Percentiles rank a stretch among this genome's conserved stretches.
These are phyloP conservation scores for Conticribra guillardii DNA, from an alignment of 108 stramenopile species.

Conservation along the genomic window DNA sequence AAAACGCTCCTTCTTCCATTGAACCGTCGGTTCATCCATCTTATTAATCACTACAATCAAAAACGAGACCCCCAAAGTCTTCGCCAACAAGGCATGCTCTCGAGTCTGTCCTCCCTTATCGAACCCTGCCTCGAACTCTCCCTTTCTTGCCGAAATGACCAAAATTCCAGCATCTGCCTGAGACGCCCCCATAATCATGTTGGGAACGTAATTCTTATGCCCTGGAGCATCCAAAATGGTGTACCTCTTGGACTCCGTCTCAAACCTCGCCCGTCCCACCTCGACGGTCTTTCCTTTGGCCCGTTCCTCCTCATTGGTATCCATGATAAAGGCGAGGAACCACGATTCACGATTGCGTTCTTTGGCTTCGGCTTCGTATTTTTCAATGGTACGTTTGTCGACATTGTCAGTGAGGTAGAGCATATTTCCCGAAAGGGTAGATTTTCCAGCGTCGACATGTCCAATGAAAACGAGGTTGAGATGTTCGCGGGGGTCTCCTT, in stretches of 20 bases:
- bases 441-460: slow-evolving; percentile 99
- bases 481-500: slow-evolving; percentile 98
- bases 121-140: slow-evolving; percentile 99
- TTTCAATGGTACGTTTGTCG: slow-evolving; percentile 99
- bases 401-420: slow-evolving; percentile 98
- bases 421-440: slow-evolving; percentile 97
- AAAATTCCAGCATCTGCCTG: slow-evolving; percentile 98
- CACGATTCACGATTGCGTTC: slow-evolving; percentile 99
- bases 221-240: slow-evolving; percentile 99
- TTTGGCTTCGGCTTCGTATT: slow-evolving; percentile 98
- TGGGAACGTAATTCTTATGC: slow-evolving; percentile 99
- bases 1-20: slow-evolving; percentile 94
- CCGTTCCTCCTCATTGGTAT: slow-evolving; percentile 99
- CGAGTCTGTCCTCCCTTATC: slow-evolving; percentile 99
- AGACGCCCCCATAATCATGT: slow-evolving; percentile 99
- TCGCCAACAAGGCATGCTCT: slow-evolving; percentile 99
- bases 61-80: slow-evolving; percentile 96
- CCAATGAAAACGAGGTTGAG: slow-evolving; percentile 98
- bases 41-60: slow-evolving; percentile 99
- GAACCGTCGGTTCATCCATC: slow-evolving; percentile 99
- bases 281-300: slow-evolving; percentile 99
- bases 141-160: slow-evolving; percentile 98
- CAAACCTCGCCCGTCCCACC: slow-evolving; percentile 97
- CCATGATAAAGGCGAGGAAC: slow-evolving; percentile 99
- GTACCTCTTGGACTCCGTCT: slow-evolving; percentile 93